Conservation (phyloP, 1,284 basidiomycete genomes). For the Uromyces viciae-fabae region DNA sequence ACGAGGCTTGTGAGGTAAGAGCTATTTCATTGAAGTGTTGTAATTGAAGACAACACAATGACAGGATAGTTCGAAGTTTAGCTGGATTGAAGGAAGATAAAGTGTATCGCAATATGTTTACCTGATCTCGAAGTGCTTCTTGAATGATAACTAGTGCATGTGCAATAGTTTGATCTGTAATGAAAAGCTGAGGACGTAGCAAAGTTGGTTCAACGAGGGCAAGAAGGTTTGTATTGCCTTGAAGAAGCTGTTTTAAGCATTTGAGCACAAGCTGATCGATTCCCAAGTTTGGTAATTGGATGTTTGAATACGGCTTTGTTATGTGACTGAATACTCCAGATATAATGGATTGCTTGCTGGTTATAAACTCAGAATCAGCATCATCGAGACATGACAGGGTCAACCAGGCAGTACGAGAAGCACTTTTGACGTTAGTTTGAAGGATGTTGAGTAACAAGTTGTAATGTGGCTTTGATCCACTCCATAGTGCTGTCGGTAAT, state of each 20-base stretch:
- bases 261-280: conserved; percentile 30
- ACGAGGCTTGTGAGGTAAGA: neutral
- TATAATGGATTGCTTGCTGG: conserved; percentile 1
- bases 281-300: conserved; percentile 26
- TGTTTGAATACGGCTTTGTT: conserved; percentile 4
- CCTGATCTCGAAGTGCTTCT: neutral
- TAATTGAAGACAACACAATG: neutral
- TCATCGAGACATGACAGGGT: conserved; percentile 12
- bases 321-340: neutral
- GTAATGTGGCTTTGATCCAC: conserved; percentile 26
- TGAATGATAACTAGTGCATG: neutral
- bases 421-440: neutral
- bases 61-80: neutral
- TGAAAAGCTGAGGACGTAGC: conserved; percentile 32
- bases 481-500: conserved; percentile 27
- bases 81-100: neutral
- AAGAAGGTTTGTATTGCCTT: neutral
- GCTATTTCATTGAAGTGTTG: neutral
- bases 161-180: conserved; percentile 14
- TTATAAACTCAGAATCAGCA: conserved; percentile 1
- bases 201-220: conserved; percentile 23
- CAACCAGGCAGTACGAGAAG: conserved; percentile 12
- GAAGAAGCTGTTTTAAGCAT: neutral
- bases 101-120: neutral
- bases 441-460: conserved; percentile 35